Conservation (phyloP, 73 alveolate genomes). For the Breviolum minutum region DNA sequence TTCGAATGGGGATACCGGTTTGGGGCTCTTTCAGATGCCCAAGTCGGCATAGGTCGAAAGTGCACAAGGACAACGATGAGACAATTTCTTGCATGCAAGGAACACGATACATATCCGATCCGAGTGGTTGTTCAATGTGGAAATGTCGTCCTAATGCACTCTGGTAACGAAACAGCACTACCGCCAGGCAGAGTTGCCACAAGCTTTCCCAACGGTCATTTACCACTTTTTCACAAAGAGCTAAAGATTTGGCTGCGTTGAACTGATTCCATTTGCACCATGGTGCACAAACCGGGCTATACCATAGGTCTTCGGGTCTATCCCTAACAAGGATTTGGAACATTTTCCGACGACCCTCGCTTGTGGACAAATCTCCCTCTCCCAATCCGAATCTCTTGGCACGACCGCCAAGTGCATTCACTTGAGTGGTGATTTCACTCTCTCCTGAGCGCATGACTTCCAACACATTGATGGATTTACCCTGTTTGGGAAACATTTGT, state of each 20-base stretch:
- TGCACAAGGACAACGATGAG: too few species aligned
- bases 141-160: not conserved
- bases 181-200: not conserved
- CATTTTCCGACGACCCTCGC: not conserved
- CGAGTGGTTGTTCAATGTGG: not conserved
- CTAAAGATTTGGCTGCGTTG: not conserved
- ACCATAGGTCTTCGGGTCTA: not conserved
- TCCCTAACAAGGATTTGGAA: not conserved
- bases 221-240: not conserved
- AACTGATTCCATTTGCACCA: not conserved
- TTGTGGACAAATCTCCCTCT: not conserved
- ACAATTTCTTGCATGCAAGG: not conserved
- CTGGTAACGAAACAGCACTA: not conserved
- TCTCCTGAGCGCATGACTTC: not conserved
- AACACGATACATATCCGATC: not conserved
- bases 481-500: not conserved
- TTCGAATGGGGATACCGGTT: not conserved
- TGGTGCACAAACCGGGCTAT: not conserved
- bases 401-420: not conserved
- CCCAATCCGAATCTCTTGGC: not conserved
- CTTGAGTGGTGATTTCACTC: not conserved
- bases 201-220: not conserved
- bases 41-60: not conserved
- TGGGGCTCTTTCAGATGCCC: not conserved
- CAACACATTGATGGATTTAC: not conserved